Evolutionary conservation across 768 basidiomycete genomes (phyloP), one percentile per base, ranked within the genome.

Genomic region (Lanmaoa rubissima): DNA sequence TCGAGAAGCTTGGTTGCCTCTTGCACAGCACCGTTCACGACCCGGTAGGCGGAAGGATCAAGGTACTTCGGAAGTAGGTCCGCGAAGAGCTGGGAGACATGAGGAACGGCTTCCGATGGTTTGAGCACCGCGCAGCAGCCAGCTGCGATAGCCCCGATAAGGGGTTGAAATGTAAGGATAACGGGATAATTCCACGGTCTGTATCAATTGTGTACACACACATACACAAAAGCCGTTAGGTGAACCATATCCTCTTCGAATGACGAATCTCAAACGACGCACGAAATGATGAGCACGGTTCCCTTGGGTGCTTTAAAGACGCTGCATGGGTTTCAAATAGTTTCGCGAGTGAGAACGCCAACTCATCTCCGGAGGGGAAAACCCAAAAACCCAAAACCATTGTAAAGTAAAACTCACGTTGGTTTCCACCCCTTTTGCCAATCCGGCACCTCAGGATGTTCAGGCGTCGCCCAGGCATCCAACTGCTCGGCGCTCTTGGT

Each of bases 161-260:
- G 71, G 4, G 88, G 87, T 39, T 79, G 78, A 7, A 88, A 67
- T 5, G 65, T 75, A 34, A 86, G 76, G 11, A 82, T 71, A 49
- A 83, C 63, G 0, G 87, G 87, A 61, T 82, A 88, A 63, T 88
- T 88, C 84, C 85, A 87, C 2, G 85, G 85, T 17, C 85, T 86
- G 32, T 13, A 48, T 17, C 34, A 36, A 43, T 43, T 5, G 6
- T 4, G 10, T 28, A 14, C 24, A 28, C 21, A 46, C 28, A 14
- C 14, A 9, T 3, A 14, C 26, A 31, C 12, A 32, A 47, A 21
- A 21, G 2, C 5, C 24, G n/a, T 51, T 19, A 53, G 44, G 28
- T 21, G 26, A 26, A 49, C 2, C 9, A 5, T 24, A 31, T 24
- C 31, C 17, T 19, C 0, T 34, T 17, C 1, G 16, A 19, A 34